Evolutionary conservation across 371 early-diverging fungal genomes (phyloP).

Genomic region (Saksenaea vasiformis): DNA sequence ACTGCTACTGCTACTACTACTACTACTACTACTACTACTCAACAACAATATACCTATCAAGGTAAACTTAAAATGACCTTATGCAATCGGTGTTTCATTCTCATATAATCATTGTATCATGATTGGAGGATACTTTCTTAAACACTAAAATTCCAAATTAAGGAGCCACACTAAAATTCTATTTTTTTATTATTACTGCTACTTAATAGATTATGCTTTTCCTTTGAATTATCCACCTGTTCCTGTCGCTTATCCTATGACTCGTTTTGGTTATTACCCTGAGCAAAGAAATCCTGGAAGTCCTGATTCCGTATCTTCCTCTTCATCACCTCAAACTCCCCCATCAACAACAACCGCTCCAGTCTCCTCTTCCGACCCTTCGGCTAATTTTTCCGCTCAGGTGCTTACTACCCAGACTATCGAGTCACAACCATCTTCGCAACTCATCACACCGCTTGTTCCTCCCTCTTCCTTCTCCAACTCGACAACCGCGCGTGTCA

Average conservation of each 20-base stretch:
- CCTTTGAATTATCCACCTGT: conserved; percentile 32
- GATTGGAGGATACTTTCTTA: conserved; percentile 9
- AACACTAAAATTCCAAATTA: conserved; percentile 7
- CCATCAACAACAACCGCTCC: conserved; percentile 17
- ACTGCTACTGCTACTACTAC: too few species aligned
- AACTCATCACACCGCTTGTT: conserved; percentile 15
- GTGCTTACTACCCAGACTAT: neutral
- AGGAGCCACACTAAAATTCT: conserved; percentile 4
- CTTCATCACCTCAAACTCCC: conserved; percentile 32
- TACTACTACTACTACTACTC: too few species aligned
- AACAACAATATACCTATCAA: conserved; percentile 28
- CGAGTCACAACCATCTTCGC: neutral
- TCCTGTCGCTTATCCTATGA: conserved; percentile 28
- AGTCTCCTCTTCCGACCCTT: conserved; percentile 5
- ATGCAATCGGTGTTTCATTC: conserved; percentile 4
- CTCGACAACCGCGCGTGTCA: conserved; percentile 46
- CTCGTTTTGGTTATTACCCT: conserved; percentile 30
- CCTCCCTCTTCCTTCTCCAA: conserved; percentile 27
- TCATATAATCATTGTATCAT: neutral
- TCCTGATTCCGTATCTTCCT: conserved; percentile 41
- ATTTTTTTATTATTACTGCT: neutral
- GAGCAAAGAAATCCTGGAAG: conserved; percentile 24
- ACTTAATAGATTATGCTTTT: conserved; percentile 47
- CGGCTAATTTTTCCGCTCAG: neutral
- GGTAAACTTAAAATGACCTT: conserved; percentile 18